phyloP scores from a whole-genome alignment of 345 rosid genomes.

The Syzygium oleosum region DNA sequence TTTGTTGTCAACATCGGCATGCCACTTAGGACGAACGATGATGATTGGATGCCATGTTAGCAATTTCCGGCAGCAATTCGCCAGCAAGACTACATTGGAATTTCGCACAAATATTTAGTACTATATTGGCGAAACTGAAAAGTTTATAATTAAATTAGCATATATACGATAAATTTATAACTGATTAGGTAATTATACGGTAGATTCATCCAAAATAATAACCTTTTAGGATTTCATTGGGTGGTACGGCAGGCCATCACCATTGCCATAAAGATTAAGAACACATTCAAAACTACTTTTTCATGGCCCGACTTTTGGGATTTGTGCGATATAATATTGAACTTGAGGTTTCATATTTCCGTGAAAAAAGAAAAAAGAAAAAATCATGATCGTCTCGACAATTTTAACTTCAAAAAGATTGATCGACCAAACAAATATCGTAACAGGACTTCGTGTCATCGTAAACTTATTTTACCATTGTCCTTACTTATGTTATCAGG shows the following conservation, averaged over 20 bases:
- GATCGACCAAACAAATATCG: not conserved
- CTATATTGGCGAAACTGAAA: not conserved
- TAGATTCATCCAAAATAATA: not conserved
- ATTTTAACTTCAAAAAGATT: not conserved
- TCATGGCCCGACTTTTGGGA: accelerated
- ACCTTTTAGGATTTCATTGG: not conserved
- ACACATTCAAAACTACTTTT: not conserved
- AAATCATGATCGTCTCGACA: not conserved
- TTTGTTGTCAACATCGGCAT: accelerated
- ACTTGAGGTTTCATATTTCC: not conserved
- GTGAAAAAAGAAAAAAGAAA: not conserved
- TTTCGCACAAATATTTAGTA: accelerated
- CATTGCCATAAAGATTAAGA: not conserved
- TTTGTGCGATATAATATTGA: not conserved
- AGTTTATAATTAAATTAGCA: accelerated
- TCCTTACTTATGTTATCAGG: not conserved
- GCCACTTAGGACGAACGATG: accelerated
- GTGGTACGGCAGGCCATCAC: accelerated
- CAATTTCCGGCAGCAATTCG: not conserved
- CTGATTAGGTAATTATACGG: not conserved
- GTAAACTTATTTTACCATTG: not conserved
- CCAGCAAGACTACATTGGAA: accelerated
- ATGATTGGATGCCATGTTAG: accelerated
- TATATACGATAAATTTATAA: accelerated
- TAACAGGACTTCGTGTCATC: no score